Evolutionary conservation across 2,329 filamentous ascomycete species (phyloP), one percentile per base, ranked within the genome.

Genomic region (Apiospora sp.): DNA sequence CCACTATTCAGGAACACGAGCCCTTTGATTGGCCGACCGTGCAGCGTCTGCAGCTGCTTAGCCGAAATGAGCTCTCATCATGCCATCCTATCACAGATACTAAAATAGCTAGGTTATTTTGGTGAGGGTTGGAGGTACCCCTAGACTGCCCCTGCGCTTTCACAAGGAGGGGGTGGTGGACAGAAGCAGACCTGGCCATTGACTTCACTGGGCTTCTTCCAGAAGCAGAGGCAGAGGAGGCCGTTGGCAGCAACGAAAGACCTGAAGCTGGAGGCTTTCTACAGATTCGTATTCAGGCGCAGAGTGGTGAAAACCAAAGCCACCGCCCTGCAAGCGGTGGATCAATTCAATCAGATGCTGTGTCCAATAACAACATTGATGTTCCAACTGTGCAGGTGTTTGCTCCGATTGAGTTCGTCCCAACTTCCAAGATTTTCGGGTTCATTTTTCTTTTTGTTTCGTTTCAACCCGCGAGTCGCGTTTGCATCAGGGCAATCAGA

Each of bases 1-100:
- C 67, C 72, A 71, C 43, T 30, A 58, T 37, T 24, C 71, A 72
- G 61, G 70, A 48, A 73, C 71, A 48, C 34, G 43, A 30, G 48
- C 64, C 3, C 67, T 2, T 27, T 72, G 67, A 72, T 72, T 72
- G 71, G 71, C 71, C 13, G 41, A 8, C 34, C 41, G 43, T 14
- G 70, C 19, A 49, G 58, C 37, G 41, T 4, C 44, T 64, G 24
- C 44, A 71, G 70, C 54, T 27, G 54, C 70, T 46, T 67, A 41
- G 44, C 70, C 54, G 49, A 49, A 71, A 51, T 71, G 41, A 64
- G 58, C 34, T 64, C 16, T n/a, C 34, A 24, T 64, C 58, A 64
- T 64, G 58, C 58, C 58, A 64, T 64, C 58, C n/a, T 19, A 64
- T 64, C 58, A 64, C 58, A 64, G 22, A n/a, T 64, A 41, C 58